These are phyloP conservation scores for Capsicum chinense DNA, from an alignment of 257 asterid genomes.

Conservation along the genomic window DNA sequence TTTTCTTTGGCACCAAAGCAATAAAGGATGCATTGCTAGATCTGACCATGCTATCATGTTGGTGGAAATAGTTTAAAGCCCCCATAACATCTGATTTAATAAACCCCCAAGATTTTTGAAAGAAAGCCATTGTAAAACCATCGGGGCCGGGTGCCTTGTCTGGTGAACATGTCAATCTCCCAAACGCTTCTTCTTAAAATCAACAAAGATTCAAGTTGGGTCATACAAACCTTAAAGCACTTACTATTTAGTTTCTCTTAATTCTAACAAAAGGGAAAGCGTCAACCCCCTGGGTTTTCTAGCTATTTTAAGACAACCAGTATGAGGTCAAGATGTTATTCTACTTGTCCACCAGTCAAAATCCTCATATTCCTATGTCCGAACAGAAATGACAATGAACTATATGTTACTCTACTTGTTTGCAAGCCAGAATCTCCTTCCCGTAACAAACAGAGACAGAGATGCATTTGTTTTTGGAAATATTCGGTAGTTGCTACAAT, in stretches of 20 bases:
- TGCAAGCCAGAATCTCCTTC: neutral
- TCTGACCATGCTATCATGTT: no score
- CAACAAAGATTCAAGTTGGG: neutral
- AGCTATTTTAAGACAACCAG: neutral
- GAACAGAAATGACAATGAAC: neutral
- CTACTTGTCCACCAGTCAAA: neutral
- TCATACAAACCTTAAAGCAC: neutral
- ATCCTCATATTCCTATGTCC: constrained; percentile 3
- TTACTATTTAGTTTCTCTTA: neutral
- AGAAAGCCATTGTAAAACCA: no score
- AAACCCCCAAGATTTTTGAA: no score
- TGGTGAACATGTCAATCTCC: no score
- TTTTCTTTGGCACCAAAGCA: no score
- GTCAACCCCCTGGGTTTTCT: neutral
- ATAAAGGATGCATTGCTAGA: no score
- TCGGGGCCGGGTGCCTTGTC: no score
- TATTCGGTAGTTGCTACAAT: neutral
- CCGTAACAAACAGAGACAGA: neutral
- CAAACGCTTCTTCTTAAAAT: neutral
- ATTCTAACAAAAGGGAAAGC: neutral
- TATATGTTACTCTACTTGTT: constrained; percentile 8
- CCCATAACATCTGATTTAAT: no score
- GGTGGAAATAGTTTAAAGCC: no score
- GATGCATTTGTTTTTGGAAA: neutral
- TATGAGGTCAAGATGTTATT: constrained; percentile 9